Evolutionary conservation across 768 basidiomycete species (phyloP).

Genomic region (Lactarius evosmus): DNA sequence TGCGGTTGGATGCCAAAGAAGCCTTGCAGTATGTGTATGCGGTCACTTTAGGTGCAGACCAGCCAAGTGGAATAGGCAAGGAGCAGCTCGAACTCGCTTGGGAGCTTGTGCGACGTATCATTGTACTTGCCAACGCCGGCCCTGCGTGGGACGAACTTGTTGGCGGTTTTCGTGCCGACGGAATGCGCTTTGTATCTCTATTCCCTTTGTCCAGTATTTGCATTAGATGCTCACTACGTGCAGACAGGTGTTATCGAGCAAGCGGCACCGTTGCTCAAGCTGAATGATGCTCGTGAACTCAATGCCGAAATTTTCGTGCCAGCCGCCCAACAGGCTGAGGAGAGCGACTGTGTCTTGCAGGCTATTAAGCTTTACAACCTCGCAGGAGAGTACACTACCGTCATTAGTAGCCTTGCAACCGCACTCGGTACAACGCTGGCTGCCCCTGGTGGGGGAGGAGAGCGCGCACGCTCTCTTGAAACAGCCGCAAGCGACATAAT

Average conservation of each 20-base stretch:
- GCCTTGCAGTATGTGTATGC: conserved; percentile 94
- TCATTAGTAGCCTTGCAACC: conserved; percentile 81
- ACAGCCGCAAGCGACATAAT: conserved; percentile 75
- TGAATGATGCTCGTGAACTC: conserved; percentile 64
- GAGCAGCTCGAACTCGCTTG: conserved; percentile 81
- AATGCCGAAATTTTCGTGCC: conserved; percentile 78
- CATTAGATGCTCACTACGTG: background rate
- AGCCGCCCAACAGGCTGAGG: conserved; percentile 77
- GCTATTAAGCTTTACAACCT: conserved; percentile 96
- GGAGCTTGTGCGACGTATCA: conserved; percentile 75
- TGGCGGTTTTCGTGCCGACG: conserved; percentile 88
- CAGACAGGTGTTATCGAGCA: conserved; percentile 89
- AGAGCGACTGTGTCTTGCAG: conserved; percentile 81
- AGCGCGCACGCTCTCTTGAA: conserved; percentile 66
- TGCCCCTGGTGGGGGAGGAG: conserved; percentile 53
- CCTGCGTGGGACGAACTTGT: conserved; percentile 91
- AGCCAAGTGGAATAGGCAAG: conserved; percentile 64
- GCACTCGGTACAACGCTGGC: conserved; percentile 82
- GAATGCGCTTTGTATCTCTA: conserved; percentile 76
- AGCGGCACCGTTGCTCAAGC: conserved; percentile 68
- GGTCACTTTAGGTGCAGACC: conserved; percentile 73
- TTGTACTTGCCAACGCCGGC: conserved; percentile 73
- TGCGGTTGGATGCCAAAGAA: conserved; percentile 88
- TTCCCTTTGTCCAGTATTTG: background rate
- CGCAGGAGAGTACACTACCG: conserved; percentile 85